Percentiles rank a stretch among this genome's conserved stretches.
These are phyloP conservation scores for Sutorius australiensis DNA, from an alignment of 768 basidiomycete species.

Conservation along the genomic window DNA sequence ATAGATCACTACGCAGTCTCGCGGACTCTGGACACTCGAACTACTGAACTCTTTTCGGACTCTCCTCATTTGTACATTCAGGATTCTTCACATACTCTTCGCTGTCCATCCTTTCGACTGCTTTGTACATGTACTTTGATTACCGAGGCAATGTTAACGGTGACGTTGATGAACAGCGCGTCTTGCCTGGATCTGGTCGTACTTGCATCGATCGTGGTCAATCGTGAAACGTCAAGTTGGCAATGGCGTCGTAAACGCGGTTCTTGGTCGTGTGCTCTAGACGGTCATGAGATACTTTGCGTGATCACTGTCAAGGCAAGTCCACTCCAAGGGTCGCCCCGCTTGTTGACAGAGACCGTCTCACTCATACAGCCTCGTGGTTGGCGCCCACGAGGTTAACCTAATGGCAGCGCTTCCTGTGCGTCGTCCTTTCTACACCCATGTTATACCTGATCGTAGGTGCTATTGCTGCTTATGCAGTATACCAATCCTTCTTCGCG, in stretches of 20 bases:
- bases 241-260: too few species aligned
- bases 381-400: neutral
- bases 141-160: neutral
- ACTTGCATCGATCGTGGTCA: too few species aligned
- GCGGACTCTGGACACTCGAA: constrained; percentile 13
- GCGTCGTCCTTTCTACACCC: neutral
- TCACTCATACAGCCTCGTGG: neutral
- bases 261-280: too few species aligned
- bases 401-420: neutral
- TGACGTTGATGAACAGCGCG: too few species aligned
- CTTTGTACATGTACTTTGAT: constrained; percentile 10
- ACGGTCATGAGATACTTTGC: too few species aligned
- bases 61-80: neutral
- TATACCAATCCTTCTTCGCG: constrained; percentile 11
- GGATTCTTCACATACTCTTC: constrained; percentile 1
- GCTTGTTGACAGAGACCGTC: neutral
- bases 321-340: neutral
- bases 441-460: constrained; percentile 17
- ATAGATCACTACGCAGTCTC: neutral
- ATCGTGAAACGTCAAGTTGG: too few species aligned
- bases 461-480: constrained; percentile 5
- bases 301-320: too few species aligned
- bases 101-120: constrained; percentile 2
- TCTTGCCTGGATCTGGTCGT: too few species aligned
- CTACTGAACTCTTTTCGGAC: constrained; percentile 7